Evolutionary conservation across 2,329 filamentous ascomycete genomes (phyloP), one percentile per base, ranked within the genome.

Genomic region (Penicillium thymicola): DNA sequence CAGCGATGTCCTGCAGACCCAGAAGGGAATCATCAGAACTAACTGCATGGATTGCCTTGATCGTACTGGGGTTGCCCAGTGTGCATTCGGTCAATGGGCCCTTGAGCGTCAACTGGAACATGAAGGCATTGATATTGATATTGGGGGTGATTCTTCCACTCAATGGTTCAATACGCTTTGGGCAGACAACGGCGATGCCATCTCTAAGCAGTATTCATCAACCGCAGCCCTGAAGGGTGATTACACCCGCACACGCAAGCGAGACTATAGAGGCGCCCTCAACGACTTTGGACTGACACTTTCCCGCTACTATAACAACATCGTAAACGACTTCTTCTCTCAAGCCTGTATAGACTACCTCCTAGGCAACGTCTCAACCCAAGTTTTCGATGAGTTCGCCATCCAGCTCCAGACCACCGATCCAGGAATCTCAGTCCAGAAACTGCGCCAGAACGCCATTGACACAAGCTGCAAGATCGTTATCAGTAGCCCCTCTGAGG

Each of bases 11-110:
- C 56, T 74, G 21, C 72, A 75, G 34, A 72, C 70, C 45, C 92
- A 97, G 70, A 80, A 78, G 27, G 92, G 92, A 1, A 84, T 96
- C 7, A 72, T 97, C n/a, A 83, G 94, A 54, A 97, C 92, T 2
- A 99, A 99, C 69, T 99, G 94, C 73, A 97, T 99, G 94, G 94
- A 99, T 70, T 99, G 94, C 66, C 79, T 99, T 10, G 94, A 99
- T 71, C 85, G 94, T 23, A 99, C 94, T 2, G 97, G 97, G 65
- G 92, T 99, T 23, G 92, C 92, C 40, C 93, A 97, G 74, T 96
- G 90, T 68, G 94, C 92, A 0, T 92, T 92, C 70, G 94, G 85
- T 5, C 89, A 91, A 67, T 85, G 88, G 68, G 89, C 90, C 62
- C 80, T 99, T 2, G 91, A 97, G 63, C 72, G 82, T 32, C 91